phyloP scores from a whole-genome alignment of 2,329 filamentous ascomycete genomes.

The Neonectria magnoliae region DNA sequence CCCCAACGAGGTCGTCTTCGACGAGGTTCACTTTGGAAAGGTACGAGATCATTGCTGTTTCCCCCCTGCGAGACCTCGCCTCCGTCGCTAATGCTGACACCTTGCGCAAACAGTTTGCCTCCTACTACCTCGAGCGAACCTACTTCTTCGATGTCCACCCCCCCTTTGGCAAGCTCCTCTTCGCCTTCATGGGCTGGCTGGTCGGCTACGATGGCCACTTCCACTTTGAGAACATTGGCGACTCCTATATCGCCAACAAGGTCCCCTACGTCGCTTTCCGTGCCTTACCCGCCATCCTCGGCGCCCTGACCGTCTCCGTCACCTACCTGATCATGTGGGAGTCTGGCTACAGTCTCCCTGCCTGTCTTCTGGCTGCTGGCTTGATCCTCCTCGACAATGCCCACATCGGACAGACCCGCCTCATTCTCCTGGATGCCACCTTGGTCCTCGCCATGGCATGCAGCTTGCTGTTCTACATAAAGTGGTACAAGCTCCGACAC shows the following conservation, averaged over 20 bases:
- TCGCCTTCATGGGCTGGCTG: slow-evolving; percentile 96
- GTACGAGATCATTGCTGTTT: slow-evolving; percentile 59
- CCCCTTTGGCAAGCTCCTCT: slow-evolving; percentile 96
- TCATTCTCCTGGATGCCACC: slow-evolving; percentile 95
- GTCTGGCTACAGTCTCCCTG: slow-evolving; percentile 95
- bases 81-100: slow-evolving; percentile 26
- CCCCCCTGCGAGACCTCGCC: slow-evolving; percentile 1
- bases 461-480: slow-evolving; percentile 92
- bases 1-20: slow-evolving; percentile 96
- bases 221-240: slow-evolving; percentile 98
- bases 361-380: slow-evolving; percentile 85
- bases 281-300: slow-evolving; percentile 89
- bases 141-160: slow-evolving; percentile 99
- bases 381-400: slow-evolving; percentile 96
- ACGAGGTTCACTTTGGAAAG: slow-evolving; percentile 99
- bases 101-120: slow-evolving; percentile 66
- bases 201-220: slow-evolving; percentile 97
- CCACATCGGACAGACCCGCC: slow-evolving; percentile 93
- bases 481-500: slow-evolving; percentile 96
- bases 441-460: slow-evolving; percentile 96
- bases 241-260: slow-evolving; percentile 96
- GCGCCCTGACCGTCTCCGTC: slow-evolving; percentile 91
- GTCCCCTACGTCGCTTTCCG: slow-evolving; percentile 97
- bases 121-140: slow-evolving; percentile 90
- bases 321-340: slow-evolving; percentile 99